Conservation (phyloP, 495 filamentous ascomycete genomes). For the Hypoxylon subgilvum region DNA sequence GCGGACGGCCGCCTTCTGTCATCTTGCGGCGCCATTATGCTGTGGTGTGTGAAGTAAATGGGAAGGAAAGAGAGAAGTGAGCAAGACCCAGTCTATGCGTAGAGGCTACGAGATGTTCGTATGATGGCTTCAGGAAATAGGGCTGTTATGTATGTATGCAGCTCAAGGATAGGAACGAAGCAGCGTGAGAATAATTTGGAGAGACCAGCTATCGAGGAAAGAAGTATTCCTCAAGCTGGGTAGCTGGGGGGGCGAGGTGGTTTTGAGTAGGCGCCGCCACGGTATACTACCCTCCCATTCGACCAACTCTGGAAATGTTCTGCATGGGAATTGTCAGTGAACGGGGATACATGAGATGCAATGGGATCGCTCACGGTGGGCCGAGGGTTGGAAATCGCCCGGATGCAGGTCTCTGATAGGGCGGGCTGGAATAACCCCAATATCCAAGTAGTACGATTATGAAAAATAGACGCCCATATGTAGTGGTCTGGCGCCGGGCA, state of each 20-base stretch:
- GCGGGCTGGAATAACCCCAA: conserved; percentile 36
- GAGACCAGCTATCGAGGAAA: conserved; percentile 63
- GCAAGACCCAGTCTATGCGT: conserved; percentile 42
- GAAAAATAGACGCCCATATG: conserved; percentile 43
- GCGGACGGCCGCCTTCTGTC: conserved; percentile 59
- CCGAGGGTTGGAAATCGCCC: conserved; percentile 29
- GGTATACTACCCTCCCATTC: conserved; percentile 41
- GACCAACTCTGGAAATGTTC: conserved; percentile 42
- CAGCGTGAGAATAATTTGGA: conserved; percentile 47
- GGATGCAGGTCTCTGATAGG: conserved; percentile 40
- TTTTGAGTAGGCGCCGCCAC: conserved; percentile 62
- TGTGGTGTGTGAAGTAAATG: conserved; percentile 26
- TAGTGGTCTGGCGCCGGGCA: conserved; percentile 31
- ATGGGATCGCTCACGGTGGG: conserved; percentile 42
- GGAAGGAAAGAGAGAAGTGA: conserved; percentile 40
- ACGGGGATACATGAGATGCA: conserved; percentile 42
- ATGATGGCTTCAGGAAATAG: conserved; percentile 27
- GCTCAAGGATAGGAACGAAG: conserved; percentile 40
- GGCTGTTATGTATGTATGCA: conserved; percentile 29
- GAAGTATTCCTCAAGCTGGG: conserved; percentile 39
- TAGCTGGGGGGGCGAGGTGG: conserved; percentile 51
- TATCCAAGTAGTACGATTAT: conserved; percentile 38
- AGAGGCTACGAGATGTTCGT: conserved; percentile 30
- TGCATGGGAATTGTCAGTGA: conserved; percentile 48
- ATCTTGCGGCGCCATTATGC: conserved; percentile 42